Evolutionary conservation across 768 basidiomycete species (phyloP), one percentile per base, ranked within the genome.

Genomic region (Russula abietina): DNA sequence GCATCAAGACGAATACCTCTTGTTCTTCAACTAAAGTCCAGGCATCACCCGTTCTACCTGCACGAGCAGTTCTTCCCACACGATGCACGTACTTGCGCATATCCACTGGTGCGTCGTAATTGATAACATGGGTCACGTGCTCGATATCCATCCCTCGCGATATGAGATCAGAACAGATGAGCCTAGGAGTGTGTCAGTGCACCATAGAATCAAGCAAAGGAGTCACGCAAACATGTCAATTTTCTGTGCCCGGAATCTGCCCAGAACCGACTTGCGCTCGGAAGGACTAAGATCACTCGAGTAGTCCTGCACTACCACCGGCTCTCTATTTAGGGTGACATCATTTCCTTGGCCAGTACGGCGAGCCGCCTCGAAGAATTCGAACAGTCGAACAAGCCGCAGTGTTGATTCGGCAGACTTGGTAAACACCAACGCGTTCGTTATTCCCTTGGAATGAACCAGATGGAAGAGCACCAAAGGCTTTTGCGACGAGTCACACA

Each of bases 81-180:
- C 97, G 88, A 73, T 99, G 97, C 12, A 99, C 91, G 70, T 99
- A 99, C 73, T 98, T 98, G 55, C 93, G 83, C 84, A 98, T 94
- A 72, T 98, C 97, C n/a, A 97, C 82, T 10, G 97, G 95, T 2
- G 85, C 87, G 71, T 99, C 97, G 73, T 99, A 98, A 70, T 88
- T 94, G 52, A 99, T 83, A 33, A 99, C 96, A 73, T 97, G 91
- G 3, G 87, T 83, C 38, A 98, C 92, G 66, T 92, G 85, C 61
- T 86, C 89, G 61, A 99, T 90, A 70, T 98, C 96, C 63, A 98
- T 93, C 12, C 97, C 97, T 61, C 97, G 86, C 3, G 96, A 91
- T 62, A 98, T 90, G 11, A 99, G 79, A 75, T 98, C 97, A 2
- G 96, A 98, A 72, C 93, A 97, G n/a, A 99, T 82, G 22, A 99